phyloP scores from a whole-genome alignment of 169 alveolate species.

The Perkinsus olseni region DNA sequence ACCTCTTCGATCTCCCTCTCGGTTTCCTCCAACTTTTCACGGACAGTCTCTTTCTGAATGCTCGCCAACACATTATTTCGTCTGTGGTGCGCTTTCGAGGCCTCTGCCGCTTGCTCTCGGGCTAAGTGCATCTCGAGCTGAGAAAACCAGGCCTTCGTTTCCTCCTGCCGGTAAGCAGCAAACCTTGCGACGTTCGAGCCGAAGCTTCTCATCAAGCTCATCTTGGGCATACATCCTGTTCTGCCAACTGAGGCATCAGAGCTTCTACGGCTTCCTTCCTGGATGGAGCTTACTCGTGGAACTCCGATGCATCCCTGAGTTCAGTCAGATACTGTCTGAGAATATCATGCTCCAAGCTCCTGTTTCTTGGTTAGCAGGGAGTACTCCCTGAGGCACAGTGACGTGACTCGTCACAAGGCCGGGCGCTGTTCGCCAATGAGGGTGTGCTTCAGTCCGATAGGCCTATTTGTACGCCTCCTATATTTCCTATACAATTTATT shows the following conservation, averaged over 20 bases:
- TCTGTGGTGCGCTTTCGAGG: background rate
- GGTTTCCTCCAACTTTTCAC: background rate
- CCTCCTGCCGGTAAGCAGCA: background rate
- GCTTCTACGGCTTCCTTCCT: no score
- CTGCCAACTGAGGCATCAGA: background rate
- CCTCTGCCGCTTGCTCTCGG: background rate
- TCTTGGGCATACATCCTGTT: background rate
- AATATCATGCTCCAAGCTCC: background rate
- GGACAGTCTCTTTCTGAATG: background rate
- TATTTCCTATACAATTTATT: no score
- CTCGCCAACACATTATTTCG: background rate
- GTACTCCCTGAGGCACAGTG: background rate
- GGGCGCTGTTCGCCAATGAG: no score
- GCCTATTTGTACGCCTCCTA: no score
- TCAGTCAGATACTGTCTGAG: background rate
- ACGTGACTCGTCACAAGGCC: no score
- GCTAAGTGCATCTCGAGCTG: background rate
- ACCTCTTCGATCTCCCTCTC: background rate
- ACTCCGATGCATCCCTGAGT: background rate
- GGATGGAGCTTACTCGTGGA: background rate
- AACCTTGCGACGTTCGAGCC: background rate
- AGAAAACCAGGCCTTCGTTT: background rate
- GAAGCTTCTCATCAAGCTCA: background rate
- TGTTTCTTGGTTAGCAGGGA: background rate
- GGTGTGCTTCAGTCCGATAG: no score